Evolutionary conservation across 345 rosid species (phyloP).

Genomic region (Arabidopsis arenosa): DNA sequence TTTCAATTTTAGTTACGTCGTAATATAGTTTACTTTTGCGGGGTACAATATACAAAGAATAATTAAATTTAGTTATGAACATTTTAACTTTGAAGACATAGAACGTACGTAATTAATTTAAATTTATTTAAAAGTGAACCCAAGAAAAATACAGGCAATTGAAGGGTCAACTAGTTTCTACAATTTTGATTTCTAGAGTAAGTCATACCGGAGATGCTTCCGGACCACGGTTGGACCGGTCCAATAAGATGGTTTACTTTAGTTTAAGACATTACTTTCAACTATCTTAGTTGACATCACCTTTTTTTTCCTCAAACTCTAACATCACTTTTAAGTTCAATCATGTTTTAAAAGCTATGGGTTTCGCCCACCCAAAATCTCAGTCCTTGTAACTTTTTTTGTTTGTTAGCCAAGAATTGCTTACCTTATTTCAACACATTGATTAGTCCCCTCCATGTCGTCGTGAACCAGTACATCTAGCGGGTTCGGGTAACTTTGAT

Average conservation of each 20-base stretch:
- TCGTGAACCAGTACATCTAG: no score
- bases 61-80: background rate
- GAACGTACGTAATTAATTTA: background rate
- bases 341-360: slow-evolving; percentile 17
- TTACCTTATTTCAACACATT: background rate
- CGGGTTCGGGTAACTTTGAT: no score
- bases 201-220: background rate
- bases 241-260: background rate
- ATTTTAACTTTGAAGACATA: background rate
- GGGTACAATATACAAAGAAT: background rate
- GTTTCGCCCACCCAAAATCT: background rate
- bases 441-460: no score
- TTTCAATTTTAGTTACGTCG: background rate
- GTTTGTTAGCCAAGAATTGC: background rate
- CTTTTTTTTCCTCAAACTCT: background rate
- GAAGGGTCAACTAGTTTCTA: background rate
- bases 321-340: slow-evolving; percentile 19
- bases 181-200: background rate
- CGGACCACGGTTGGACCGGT: background rate
- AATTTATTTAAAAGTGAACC: background rate
- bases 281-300: background rate
- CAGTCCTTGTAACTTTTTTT: background rate
- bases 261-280: background rate
- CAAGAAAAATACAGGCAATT: background rate
- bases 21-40: background rate